Evolutionary conservation across 257 asterid species (phyloP).

Genomic region (Agastache rugosa): DNA sequence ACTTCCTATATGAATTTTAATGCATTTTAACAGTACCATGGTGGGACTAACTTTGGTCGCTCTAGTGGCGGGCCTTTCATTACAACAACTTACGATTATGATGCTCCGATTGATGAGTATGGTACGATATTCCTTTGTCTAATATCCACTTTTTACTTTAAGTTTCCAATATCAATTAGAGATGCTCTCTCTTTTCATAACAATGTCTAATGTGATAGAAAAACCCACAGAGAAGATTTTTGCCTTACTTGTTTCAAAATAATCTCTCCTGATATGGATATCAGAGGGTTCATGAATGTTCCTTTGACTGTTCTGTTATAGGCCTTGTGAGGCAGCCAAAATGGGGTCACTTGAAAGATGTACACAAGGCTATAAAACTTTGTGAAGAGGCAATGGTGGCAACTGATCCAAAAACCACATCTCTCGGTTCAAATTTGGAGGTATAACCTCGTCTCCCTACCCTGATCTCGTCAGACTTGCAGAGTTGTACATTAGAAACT

Average conservation of each 20-base stretch:
- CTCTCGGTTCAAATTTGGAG: constrained; percentile 73
- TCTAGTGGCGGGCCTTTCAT: constrained; percentile 89
- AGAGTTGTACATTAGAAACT: background rate
- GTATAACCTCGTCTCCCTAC: constrained; percentile 40
- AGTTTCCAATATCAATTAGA: background rate
- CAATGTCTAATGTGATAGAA: background rate
- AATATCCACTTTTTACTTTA: background rate
- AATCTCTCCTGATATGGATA: background rate
- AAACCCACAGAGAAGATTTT: background rate
- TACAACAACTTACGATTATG: constrained; percentile 87
- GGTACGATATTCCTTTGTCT: constrained; percentile 49
- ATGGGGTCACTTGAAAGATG: constrained; percentile 86
- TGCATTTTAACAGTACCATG: constrained; percentile 68
- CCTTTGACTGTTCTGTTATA: constrained; percentile 33
- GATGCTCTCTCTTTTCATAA: background rate
- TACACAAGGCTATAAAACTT: constrained; percentile 81
- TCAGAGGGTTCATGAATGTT: constrained; percentile 2
- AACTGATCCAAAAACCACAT: constrained; percentile 69
- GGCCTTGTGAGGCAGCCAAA: constrained; percentile 80
- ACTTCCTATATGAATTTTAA: constrained; percentile 1
- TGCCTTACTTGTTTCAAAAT: background rate
- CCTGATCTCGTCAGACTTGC: background rate
- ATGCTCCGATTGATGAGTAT: constrained; percentile 94
- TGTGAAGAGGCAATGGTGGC: constrained; percentile 86
- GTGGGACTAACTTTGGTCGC: constrained; percentile 93